Base-by-base conservation (phyloP, 1,139 yeast species). In the Protomyces arabidopsidicola region DNA sequence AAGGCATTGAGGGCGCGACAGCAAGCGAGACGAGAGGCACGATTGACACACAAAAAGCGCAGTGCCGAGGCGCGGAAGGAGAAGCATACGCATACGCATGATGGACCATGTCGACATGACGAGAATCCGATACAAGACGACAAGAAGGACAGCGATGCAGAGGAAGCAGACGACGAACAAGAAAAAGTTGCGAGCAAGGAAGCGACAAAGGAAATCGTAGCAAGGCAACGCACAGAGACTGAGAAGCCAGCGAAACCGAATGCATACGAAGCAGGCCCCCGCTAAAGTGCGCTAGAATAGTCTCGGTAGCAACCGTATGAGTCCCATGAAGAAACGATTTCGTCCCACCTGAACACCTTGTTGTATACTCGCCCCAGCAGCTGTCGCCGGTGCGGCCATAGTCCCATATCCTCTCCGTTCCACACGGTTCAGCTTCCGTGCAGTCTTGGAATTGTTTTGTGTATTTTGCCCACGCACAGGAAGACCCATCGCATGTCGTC, bases 381-480 rank as follows among this genome's bases (percentile, higher is more conserved):
- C 24, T 16, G 16, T 45, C 60, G 35, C 14, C 18, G 20, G 1
- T 27, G 31, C 10, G 22, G 27, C 42, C 60, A 38, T 50, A 18
- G 67, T 51, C 2, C 56, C 16, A 20, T 52, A 66, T 6, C 53
- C 56, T 8, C 67, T 60, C 36, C 68, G 48, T 31, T 88, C 87
- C 65, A 88, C 76, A 71, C 82, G 85, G 77, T 93, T 93, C 76
- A 91, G 82, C 76, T 84, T 86, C 77, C 85, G 85, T 42, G 98
- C 98, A 31, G 96, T 93, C 72, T 81, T 81, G 36, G 95, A 96
- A 74, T 93, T 93, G 68, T 87, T 89, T 78, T 90, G 85, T 20
- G 98, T 93, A 68, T 87, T 82, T 80, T 93, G 98, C 72, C 98
- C 98, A 73, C 87, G 86, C 50, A 90, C 98, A 22, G 67, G 64